phyloP scores from a whole-genome alignment of 2,329 filamentous ascomycete genomes.

The Colletotrichum liaoningense region DNA sequence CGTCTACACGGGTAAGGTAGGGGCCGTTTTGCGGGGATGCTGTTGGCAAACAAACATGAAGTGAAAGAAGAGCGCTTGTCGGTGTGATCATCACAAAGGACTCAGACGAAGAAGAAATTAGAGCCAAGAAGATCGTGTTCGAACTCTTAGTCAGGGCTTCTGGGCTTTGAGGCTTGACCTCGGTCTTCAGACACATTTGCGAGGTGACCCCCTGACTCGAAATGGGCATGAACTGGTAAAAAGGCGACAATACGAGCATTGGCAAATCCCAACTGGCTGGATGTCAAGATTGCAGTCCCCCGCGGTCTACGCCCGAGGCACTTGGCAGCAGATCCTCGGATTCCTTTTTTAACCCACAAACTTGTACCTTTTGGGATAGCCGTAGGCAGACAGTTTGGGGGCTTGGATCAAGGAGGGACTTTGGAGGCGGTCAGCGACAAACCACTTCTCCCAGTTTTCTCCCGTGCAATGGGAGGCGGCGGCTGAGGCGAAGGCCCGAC shows the following conservation, averaged over 20 bases:
- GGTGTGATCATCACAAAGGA: constrained; percentile 20
- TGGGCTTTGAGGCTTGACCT: neutral
- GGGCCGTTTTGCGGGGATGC: constrained; percentile 14
- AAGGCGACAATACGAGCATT: constrained; percentile 27
- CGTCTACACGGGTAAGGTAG: neutral
- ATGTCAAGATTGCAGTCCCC: constrained; percentile 32
- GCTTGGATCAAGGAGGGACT: neutral
- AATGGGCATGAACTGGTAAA: neutral
- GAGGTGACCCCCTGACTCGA: constrained; percentile 19
- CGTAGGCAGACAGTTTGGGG: neutral
- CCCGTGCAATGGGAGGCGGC: neutral
- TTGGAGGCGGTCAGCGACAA: neutral
- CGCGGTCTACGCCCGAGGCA: constrained; percentile 19
- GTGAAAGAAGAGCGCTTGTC: neutral
- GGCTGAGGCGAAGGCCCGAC: constrained; percentile 13
- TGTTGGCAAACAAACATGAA: neutral
- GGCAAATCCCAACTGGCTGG: constrained; percentile 20
- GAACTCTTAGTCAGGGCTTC: neutral
- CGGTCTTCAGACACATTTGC: neutral
- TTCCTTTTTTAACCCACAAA: neutral
- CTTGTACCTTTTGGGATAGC: constrained; percentile 6
- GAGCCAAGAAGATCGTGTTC: neutral
- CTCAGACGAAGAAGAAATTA: constrained; percentile 25
- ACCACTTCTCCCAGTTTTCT: neutral
- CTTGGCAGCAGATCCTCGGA: constrained; percentile 8